Evolutionary conservation across 2,329 filamentous ascomycete genomes (phyloP).

Genomic region (Zymoseptoria crescenta): DNA sequence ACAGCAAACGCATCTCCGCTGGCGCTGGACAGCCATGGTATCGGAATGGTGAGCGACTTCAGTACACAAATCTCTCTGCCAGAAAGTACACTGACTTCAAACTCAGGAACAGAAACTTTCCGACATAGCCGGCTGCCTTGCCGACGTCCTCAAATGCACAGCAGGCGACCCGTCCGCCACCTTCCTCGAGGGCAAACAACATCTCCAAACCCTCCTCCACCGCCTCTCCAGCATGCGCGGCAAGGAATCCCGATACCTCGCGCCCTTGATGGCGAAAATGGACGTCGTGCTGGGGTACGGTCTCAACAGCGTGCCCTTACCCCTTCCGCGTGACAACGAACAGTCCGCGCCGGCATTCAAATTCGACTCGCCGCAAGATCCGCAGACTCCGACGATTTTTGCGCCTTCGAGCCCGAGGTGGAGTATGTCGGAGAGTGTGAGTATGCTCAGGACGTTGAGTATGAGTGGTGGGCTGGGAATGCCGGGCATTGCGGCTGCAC

Average conservation of each 20-base stretch:
- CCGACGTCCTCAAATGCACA: conserved; percentile 30
- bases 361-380: background rate
- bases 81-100: conserved; percentile 14
- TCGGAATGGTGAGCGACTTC: conserved; percentile 28
- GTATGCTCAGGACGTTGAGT: conserved; percentile 25
- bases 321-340: conserved; percentile 8
- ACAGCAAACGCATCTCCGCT: conserved; percentile 21
- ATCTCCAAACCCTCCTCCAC: conserved; percentile 26
- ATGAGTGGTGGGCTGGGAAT: conserved; percentile 25
- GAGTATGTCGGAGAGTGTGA: conserved; percentile 22
- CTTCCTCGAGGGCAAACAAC: conserved; percentile 28
- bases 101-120: conserved; percentile 31
- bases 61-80: too few species aligned
- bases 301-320: conserved; percentile 15
- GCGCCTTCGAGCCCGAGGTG: conserved; percentile 12
- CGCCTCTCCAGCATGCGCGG: conserved; percentile 30
- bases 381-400: background rate
- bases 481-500: conserved; percentile 15
- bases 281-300: conserved; percentile 26
- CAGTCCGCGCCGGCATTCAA: background rate
- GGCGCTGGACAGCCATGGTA: conserved; percentile 30
- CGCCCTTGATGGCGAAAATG: conserved; percentile 28
- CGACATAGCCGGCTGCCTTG: conserved; percentile 30
- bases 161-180: conserved; percentile 28
- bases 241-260: conserved; percentile 29